Base-by-base conservation (phyloP, 257 asterid genomes). In the Misopates orontium region DNA sequence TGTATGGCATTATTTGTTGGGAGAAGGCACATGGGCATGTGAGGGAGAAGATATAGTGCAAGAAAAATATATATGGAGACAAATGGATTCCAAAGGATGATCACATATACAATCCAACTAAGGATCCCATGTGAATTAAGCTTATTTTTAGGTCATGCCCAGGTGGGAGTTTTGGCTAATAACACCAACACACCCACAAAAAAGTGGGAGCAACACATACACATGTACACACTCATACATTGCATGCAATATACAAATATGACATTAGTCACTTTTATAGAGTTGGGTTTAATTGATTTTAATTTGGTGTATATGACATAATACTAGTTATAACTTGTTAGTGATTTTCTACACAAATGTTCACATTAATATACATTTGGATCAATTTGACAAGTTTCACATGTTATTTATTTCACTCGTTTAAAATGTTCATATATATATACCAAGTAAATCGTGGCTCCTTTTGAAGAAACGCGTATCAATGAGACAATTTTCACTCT, bases 11-110 rank as follows among this genome's bases (percentile, higher is more conserved):
- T 44, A 62, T 54, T 41, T 60, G 74, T 48, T 64, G 57, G 75
- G 64, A 51, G 63, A 66, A 49, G 50, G 83, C 87, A 84, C 95
- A 86, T 82, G 94, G 90, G 72, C 80, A 77, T 69, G 80, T 74
- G 85, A 52, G 45, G 17, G 19, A 65, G 73, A 45, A 61, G 66
- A 73, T 66, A 65, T 17, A 60, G 74, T 60, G 60, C 48, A 41
- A 60, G 67, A 77, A 56, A 72, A 20, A 77, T 71, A 72, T 71
- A 49, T 32, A 60, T 56, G 77, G 70, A 56, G 50, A 60, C 54
- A 59, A 68, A 60, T 47, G 68, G 72, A 72, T 69, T 69, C 71
- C 75, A 71, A 77, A 56, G 7, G 32, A 57, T 56, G 47, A 61
- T 40, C 72, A 82, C 72, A 66, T 69, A 77, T 32, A 74, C 74